These are phyloP conservation scores for Citrus inodora DNA, from an alignment of 345 rosid genomes.

Conservation along the genomic window DNA sequence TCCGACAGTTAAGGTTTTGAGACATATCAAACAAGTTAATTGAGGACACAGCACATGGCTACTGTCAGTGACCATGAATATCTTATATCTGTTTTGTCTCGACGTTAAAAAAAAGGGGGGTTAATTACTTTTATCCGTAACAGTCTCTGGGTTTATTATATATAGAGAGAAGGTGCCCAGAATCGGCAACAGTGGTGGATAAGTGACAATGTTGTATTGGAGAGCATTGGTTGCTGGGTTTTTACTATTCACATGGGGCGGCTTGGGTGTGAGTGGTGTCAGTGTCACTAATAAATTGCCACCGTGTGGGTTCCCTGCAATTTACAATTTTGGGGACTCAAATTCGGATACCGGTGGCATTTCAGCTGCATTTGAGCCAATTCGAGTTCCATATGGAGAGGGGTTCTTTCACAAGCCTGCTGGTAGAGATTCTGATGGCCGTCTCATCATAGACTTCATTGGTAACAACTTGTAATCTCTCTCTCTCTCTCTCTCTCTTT, in stretches of 20 bases:
- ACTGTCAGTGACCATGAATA: too few relatives aligned
- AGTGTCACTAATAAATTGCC: constrained; percentile 18
- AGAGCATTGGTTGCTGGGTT: constrained; percentile 27
- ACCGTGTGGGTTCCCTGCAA: constrained; percentile 60
- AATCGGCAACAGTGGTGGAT: background rate
- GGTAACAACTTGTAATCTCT: constrained; percentile 15
- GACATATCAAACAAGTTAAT: background rate
- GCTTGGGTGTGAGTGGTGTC: constrained; percentile 17
- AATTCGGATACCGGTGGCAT: constrained; percentile 85
- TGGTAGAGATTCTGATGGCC: constrained; percentile 73
- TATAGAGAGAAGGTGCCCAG: background rate
- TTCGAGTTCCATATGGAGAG: constrained; percentile 51
- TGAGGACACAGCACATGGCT: background rate
- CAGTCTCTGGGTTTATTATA: background rate
- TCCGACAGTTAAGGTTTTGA: background rate
- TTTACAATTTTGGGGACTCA: constrained; percentile 90
- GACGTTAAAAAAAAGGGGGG: background rate
- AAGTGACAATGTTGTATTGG: constrained; percentile 21
- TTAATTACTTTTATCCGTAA: background rate
- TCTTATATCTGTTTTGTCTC: background rate
- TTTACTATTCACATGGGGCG: constrained; percentile 30
- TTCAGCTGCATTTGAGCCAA: constrained; percentile 74
- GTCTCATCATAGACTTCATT: constrained; percentile 78
- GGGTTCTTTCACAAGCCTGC: constrained; percentile 61
- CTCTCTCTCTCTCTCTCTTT: too few relatives aligned